Percentiles rank a stretch among this genome's conserved stretches.
phyloP scores from a whole-genome alignment of 441 rosid genomes.

The Erodium chrysanthum region DNA sequence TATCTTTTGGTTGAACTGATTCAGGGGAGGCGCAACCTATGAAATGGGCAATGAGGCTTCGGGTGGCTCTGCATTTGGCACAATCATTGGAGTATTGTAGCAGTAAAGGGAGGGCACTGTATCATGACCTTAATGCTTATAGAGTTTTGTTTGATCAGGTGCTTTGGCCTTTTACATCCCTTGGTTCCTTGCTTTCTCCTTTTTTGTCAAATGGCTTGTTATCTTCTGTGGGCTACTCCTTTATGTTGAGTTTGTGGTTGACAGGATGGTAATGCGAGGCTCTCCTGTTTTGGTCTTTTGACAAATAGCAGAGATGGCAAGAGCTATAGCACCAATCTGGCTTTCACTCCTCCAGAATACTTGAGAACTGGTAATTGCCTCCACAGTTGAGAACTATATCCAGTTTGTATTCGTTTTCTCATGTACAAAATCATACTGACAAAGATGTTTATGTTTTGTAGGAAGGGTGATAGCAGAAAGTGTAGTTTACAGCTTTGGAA shows the following conservation, averaged over 20 bases:
- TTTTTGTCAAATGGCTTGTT: background rate
- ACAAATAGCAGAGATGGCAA: conserved; percentile 96
- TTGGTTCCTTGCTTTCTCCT: background rate
- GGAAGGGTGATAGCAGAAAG: conserved; percentile 91
- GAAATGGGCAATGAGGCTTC: conserved; percentile 94
- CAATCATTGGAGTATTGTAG: conserved; percentile 91
- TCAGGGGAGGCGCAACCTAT: conserved; percentile 92
- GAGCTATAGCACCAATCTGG: conserved; percentile 95
- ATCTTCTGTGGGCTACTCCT: conserved; percentile 18
- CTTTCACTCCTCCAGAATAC: conserved; percentile 97
- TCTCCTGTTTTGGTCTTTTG: conserved; percentile 93
- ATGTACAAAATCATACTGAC: conserved; percentile 11
- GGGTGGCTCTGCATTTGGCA: conserved; percentile 85
- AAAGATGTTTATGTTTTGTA: conserved; percentile 27
- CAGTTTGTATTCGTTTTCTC: background rate
- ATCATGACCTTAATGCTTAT: conserved; percentile 93
- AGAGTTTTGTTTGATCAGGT: conserved; percentile 93
- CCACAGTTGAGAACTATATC: conserved; percentile 4
- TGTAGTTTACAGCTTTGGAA: conserved; percentile 91
- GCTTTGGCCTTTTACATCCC: conserved; percentile 18
- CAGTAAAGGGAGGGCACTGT: conserved; percentile 76
- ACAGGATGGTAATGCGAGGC: conserved; percentile 91
- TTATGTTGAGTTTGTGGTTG: conserved; percentile 22
- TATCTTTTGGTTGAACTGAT: conserved; percentile 18
- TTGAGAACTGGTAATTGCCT: conserved; percentile 63